Percentiles rank a stretch among this genome's conserved stretches.
phyloP scores from a whole-genome alignment of 2,329 filamentous ascomycete species.

The Fusarium armeniacum region DNA sequence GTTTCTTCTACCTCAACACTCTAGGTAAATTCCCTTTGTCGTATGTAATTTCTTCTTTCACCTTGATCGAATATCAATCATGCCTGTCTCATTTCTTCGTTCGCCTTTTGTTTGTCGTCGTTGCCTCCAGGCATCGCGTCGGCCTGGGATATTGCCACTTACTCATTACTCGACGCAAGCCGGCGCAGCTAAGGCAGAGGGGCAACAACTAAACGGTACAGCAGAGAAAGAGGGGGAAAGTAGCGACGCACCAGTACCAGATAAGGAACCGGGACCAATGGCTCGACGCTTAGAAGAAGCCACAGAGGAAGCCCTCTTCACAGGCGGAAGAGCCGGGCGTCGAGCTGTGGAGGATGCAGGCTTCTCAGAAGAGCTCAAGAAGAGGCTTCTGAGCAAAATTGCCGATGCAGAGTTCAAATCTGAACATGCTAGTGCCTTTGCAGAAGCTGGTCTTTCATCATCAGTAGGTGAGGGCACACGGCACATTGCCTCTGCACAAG shows the following conservation, averaged over 20 bases:
- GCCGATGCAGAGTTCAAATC: conserved; percentile 68
- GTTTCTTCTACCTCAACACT: neutral
- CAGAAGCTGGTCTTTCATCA: conserved; percentile 63
- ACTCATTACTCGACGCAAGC: conserved; percentile 41
- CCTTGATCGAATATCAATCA: neutral
- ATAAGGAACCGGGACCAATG: conserved; percentile 61
- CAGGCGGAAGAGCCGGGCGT: conserved; percentile 70
- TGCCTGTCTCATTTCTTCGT: conserved; percentile 18
- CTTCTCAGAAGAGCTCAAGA: conserved; percentile 74
- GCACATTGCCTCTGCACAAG: conserved; percentile 74
- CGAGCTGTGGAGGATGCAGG: conserved; percentile 73
- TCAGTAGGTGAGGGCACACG: conserved; percentile 77
- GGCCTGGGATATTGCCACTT: conserved; percentile 6
- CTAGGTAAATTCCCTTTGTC: neutral
- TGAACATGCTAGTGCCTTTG: conserved; percentile 64
- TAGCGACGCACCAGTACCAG: neutral
- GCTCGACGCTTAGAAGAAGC: conserved; percentile 71
- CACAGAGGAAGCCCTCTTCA: conserved; percentile 72
- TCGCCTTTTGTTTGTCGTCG: conserved; percentile 37
- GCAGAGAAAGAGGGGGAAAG: conserved; percentile 1
- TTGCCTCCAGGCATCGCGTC: conserved; percentile 38
- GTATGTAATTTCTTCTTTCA: neutral
- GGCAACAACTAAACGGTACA: conserved; percentile 8
- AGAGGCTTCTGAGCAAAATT: conserved; percentile 69
- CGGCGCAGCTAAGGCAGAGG: conserved; percentile 12